A percentile compares a stretch with the other conserved stretches of the same genome.
Conservation (phyloP, 2,329 filamentous ascomycete genomes). For the Plectosphaerella plurivora region DNA sequence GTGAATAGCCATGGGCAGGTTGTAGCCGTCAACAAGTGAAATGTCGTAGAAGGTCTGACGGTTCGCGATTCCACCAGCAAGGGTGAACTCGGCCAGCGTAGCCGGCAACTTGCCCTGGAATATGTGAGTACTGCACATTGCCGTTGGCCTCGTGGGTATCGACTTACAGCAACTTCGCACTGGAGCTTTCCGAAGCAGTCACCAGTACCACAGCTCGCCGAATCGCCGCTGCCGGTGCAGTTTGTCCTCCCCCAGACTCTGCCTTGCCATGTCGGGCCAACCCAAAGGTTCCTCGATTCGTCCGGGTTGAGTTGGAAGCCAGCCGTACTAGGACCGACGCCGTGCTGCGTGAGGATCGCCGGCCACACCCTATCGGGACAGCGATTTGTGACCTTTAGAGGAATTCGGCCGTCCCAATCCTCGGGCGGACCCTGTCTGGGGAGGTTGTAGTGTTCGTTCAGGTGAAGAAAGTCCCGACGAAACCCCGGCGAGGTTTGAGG, state of each 20-base stretch:
- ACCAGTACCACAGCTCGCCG: slow-evolving; percentile 67
- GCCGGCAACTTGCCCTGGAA: slow-evolving; percentile 66
- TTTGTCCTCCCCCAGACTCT: slow-evolving; percentile 82
- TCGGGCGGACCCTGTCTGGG: slow-evolving; percentile 25
- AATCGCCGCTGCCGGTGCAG: slow-evolving; percentile 67
- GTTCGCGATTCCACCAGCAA: slow-evolving; percentile 57
- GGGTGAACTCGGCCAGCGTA: slow-evolving; percentile 76
- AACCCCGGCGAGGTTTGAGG: slow-evolving; percentile 4
- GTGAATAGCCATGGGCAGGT: slow-evolving; percentile 64
- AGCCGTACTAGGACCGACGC: slow-evolving; percentile 59
- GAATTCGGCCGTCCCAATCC: slow-evolving; percentile 37
- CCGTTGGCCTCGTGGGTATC: not conserved
- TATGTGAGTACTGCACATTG: not conserved
- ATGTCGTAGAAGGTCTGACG: slow-evolving; percentile 78
- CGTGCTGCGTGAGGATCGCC: slow-evolving; percentile 68
- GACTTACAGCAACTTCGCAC: slow-evolving; percentile 63
- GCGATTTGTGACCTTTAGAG: slow-evolving; percentile 66
- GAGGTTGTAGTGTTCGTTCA: slow-evolving; percentile 16
- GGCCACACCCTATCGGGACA: slow-evolving; percentile 73
- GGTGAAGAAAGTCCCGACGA: slow-evolving; percentile 17
- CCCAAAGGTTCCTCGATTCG: slow-evolving; percentile 55
- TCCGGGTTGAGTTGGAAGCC: slow-evolving; percentile 65
- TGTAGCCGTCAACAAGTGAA: slow-evolving; percentile 81
- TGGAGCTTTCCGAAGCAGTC: slow-evolving; percentile 69
- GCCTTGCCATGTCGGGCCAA: slow-evolving; percentile 73